phyloP scores from a whole-genome alignment of 345 rosid species.

The Sapria himalayana region DNA sequence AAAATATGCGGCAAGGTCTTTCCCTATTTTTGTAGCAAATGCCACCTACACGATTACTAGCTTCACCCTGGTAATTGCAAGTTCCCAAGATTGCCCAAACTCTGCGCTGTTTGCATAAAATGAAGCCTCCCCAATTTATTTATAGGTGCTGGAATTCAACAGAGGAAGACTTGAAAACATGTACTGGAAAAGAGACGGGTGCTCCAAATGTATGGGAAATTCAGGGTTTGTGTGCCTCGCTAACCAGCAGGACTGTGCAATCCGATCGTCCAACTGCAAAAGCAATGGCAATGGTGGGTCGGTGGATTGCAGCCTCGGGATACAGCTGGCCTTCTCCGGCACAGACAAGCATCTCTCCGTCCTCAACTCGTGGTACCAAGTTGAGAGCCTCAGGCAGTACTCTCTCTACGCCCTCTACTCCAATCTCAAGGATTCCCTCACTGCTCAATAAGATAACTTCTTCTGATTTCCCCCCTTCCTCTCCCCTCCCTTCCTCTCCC shows the following conservation, averaged over 20 bases:
- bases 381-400: conserved; percentile 75
- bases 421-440: conserved; percentile 57
- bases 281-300: conserved; percentile 36
- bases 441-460: conserved; percentile 39
- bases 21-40: conserved; percentile 46
- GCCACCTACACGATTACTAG: conserved; percentile 40
- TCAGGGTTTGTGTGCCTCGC: conserved; percentile 50
- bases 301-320: conserved; percentile 88
- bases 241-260: conserved; percentile 73
- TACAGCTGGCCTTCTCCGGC: conserved; percentile 89
- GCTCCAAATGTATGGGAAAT: conserved; percentile 49
- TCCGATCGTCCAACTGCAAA: conserved; percentile 44
- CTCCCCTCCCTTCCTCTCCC: too few relatives aligned
- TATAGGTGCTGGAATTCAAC: conserved; percentile 71
- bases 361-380: conserved; percentile 93
- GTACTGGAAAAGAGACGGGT: conserved; percentile 92
- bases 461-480: too few relatives aligned
- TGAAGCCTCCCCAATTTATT: not conserved
- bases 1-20: conserved; percentile 83
- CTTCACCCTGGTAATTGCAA: conserved; percentile 51
- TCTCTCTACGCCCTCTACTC: conserved; percentile 74
- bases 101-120: not conserved
- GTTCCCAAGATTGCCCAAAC: not conserved
- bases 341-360: conserved; percentile 75
- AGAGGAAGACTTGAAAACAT: conserved; percentile 86